phyloP scores from a whole-genome alignment of 176 grass and related monocot species.

The Oryza punctata region DNA sequence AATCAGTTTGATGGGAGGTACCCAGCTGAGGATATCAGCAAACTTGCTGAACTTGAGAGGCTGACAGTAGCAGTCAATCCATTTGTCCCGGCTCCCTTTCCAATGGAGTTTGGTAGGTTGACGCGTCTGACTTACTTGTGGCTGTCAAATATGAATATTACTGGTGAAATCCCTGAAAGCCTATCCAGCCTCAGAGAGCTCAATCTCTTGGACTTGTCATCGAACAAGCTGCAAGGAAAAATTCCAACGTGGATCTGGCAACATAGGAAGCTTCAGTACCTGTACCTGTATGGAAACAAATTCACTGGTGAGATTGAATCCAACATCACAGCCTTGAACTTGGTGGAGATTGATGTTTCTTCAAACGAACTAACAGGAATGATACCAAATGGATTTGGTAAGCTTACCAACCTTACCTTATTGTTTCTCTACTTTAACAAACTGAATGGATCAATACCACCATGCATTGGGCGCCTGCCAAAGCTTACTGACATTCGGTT shows the following conservation, averaged over 20 bases:
- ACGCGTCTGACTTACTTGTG: conserved; percentile 32
- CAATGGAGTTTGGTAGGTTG: conserved; percentile 47
- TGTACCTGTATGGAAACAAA: conserved; percentile 39
- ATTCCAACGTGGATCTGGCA: conserved; percentile 56
- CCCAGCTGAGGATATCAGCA: conserved; percentile 32
- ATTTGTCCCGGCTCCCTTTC: conserved; percentile 37
- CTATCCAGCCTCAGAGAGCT: conserved; percentile 39
- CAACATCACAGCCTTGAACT: background rate
- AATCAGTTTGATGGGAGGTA: conserved; percentile 58
- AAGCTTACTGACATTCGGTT: conserved; percentile 29
- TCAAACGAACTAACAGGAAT: conserved; percentile 42
- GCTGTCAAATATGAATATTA: conserved; percentile 36
- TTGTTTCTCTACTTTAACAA: conserved; percentile 42
- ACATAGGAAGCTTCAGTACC: conserved; percentile 18
- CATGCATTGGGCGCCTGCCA: conserved; percentile 48
- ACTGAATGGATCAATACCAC: conserved; percentile 32
- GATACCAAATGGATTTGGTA: conserved; percentile 46
- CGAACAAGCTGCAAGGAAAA: conserved; percentile 37
- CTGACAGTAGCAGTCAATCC: conserved; percentile 47
- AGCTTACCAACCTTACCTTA: conserved; percentile 19
- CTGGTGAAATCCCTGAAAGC: conserved; percentile 42
- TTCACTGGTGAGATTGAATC: conserved; percentile 37
- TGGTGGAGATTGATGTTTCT: conserved; percentile 56
- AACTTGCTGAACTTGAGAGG: conserved; percentile 28
- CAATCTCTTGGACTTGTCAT: background rate